phyloP scores from a whole-genome alignment of 2,329 filamentous ascomycete species.

The Setomelanomma holmii region DNA sequence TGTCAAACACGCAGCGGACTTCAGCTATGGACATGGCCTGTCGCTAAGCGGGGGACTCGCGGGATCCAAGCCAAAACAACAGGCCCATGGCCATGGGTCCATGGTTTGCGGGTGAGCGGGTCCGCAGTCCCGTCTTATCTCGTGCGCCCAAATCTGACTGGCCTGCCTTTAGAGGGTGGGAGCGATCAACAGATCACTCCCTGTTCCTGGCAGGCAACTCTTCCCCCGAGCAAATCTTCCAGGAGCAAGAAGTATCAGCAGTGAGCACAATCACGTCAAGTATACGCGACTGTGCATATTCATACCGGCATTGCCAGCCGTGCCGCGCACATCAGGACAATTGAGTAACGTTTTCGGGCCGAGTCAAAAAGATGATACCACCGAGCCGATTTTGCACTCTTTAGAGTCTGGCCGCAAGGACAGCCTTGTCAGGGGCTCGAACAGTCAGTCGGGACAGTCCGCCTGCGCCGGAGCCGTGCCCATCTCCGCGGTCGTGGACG shows the following conservation, averaged over 20 bases:
- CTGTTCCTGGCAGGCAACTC: not conserved
- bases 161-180: not conserved
- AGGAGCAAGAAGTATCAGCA: not conserved
- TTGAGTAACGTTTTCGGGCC: conserved; percentile 20
- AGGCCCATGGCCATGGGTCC: conserved; percentile 24
- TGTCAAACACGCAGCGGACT: too few species aligned
- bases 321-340: not conserved
- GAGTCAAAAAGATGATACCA: conserved; percentile 16
- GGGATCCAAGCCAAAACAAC: conserved; percentile 13
- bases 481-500: conserved; percentile 26
- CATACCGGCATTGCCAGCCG: not conserved
- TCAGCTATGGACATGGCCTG: conserved; percentile 2
- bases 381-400: conserved; percentile 17
- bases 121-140: conserved; percentile 24
- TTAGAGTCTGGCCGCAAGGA: conserved; percentile 15
- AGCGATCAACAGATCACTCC: not conserved
- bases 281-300: not conserved
- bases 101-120: conserved; percentile 15
- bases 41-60: conserved; percentile 15
- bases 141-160: conserved; percentile 8
- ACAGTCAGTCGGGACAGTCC: conserved; percentile 24
- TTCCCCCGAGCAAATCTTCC: not conserved
- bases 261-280: not conserved
- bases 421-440: conserved; percentile 19
- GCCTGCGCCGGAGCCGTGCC: conserved; percentile 25